Conservation (phyloP, 192 early-diverging fungal species). For the Coemansia sp. region DNA sequence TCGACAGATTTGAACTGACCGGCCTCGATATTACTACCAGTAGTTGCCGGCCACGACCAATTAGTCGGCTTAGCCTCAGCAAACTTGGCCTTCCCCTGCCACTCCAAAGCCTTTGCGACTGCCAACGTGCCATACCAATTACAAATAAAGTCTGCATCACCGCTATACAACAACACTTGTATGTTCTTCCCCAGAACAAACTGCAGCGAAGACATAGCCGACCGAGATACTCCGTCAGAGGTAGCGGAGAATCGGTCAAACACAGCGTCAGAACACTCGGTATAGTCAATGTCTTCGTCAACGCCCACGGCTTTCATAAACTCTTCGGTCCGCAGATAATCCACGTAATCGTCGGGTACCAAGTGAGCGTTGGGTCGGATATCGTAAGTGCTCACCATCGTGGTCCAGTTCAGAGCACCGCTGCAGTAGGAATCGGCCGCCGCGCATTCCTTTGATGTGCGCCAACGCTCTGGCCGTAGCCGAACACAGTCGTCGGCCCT, state of each 20-base stretch:
- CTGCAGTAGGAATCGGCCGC: constrained; percentile 48
- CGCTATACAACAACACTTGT: constrained; percentile 71
- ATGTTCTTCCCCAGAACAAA: constrained; percentile 60
- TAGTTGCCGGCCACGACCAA: constrained; percentile 51
- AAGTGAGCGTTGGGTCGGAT: constrained; percentile 58
- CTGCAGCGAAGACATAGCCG: constrained; percentile 46
- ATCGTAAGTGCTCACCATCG: constrained; percentile 70
- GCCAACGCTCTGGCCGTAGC: constrained; percentile 26
- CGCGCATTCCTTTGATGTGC: constrained; percentile 17
- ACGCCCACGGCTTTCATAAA: constrained; percentile 61
- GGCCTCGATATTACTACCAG: constrained; percentile 26
- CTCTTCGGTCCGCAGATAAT: constrained; percentile 56
- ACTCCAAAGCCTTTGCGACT: constrained; percentile 52
- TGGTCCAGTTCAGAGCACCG: constrained; percentile 45
- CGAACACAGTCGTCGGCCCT: constrained; percentile 16
- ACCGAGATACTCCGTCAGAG: constrained; percentile 57
- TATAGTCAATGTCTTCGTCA: constrained; percentile 28
- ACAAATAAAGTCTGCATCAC: constrained; percentile 83
- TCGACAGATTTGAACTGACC: constrained; percentile 67
- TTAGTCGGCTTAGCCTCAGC: constrained; percentile 11
- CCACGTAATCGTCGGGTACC: constrained; percentile 65
- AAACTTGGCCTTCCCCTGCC: constrained; percentile 46
- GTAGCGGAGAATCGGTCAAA: constrained; percentile 48
- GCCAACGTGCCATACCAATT: constrained; percentile 61
- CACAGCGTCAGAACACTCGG: constrained; percentile 58